Conservation (phyloP, 345 rosid genomes). For the rapeseed (Brassica napus) region DNA sequence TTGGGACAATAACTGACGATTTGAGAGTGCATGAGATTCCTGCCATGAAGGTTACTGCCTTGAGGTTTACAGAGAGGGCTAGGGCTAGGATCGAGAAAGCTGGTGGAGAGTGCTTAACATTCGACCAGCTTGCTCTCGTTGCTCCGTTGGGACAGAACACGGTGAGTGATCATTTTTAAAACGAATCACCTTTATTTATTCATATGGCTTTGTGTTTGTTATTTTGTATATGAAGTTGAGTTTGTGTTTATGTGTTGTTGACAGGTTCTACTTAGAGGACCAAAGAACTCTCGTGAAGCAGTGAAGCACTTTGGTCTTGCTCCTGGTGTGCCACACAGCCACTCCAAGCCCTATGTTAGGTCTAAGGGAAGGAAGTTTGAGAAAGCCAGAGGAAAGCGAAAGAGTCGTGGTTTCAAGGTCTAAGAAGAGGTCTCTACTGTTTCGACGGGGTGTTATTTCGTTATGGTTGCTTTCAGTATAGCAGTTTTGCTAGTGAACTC, state of each 20-base stretch:
- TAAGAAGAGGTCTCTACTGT: conserved; percentile 26
- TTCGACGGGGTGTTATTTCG: neutral
- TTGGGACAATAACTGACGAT: conserved; percentile 85
- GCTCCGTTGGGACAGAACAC: conserved; percentile 97
- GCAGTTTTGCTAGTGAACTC: conserved; percentile 42
- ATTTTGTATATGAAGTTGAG: neutral
- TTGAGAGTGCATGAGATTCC: conserved; percentile 82
- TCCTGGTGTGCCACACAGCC: conserved; percentile 95
- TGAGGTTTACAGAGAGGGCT: conserved; percentile 86
- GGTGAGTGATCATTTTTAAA: conserved; percentile 37
- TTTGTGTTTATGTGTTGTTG: neutral
- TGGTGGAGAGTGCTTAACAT: conserved; percentile 92
- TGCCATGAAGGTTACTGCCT: conserved; percentile 70
- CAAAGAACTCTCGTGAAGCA: conserved; percentile 90
- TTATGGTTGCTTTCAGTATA: conserved; percentile 26
- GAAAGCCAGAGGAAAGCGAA: conserved; percentile 83
- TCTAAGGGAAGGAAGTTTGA: conserved; percentile 83
- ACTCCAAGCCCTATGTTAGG: conserved; percentile 81
- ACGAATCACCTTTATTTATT: neutral
- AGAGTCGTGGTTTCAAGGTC: conserved; percentile 72
- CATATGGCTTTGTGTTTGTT: neutral
- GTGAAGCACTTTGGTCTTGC: conserved; percentile 97
- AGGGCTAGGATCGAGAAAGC: conserved; percentile 96
- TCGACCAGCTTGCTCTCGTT: conserved; percentile 86
- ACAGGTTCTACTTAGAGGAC: conserved; percentile 86